These are phyloP conservation scores for Suillus bovinus DNA, from an alignment of 768 basidiomycete genomes.

Conservation along the genomic window DNA sequence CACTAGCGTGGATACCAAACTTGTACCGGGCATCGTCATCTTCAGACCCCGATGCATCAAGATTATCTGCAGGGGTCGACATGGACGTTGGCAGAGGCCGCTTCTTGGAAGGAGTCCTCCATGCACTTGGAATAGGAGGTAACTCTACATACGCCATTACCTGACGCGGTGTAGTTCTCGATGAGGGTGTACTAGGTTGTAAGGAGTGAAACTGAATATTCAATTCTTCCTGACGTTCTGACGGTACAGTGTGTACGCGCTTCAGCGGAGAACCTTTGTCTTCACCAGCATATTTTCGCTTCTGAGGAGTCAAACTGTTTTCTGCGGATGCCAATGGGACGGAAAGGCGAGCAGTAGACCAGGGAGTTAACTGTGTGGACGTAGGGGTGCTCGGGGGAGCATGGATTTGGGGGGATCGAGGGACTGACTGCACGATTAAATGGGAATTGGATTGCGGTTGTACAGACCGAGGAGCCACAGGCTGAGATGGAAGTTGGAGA, in stretches of 20 bases:
- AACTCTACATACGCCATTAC: constrained; percentile 36
- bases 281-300: constrained; percentile 64
- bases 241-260: constrained; percentile 40
- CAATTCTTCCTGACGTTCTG: background rate
- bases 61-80: constrained; percentile 54
- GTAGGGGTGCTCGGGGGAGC: background rate
- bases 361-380: constrained; percentile 27
- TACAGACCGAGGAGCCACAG: constrained; percentile 18
- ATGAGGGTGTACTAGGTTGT: constrained; percentile 15
- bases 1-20: constrained; percentile 30
- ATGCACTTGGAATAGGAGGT: constrained; percentile 28
- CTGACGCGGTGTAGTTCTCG: constrained; percentile 31
- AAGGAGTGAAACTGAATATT: background rate
- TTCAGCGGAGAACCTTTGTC: constrained; percentile 66
- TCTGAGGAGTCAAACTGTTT: constrained; percentile 56
- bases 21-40: constrained; percentile 33
- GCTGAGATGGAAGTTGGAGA: constrained; percentile 12
- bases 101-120: constrained; percentile 31
- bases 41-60: constrained; percentile 34
- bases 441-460: background rate
- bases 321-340: constrained; percentile 32
- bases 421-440: background rate
- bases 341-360: constrained; percentile 41
- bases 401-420: background rate
- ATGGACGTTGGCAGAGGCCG: constrained; percentile 30